Conservation (phyloP, 192 early-diverging fungal genomes). For the Umbelopsis sp. region DNA sequence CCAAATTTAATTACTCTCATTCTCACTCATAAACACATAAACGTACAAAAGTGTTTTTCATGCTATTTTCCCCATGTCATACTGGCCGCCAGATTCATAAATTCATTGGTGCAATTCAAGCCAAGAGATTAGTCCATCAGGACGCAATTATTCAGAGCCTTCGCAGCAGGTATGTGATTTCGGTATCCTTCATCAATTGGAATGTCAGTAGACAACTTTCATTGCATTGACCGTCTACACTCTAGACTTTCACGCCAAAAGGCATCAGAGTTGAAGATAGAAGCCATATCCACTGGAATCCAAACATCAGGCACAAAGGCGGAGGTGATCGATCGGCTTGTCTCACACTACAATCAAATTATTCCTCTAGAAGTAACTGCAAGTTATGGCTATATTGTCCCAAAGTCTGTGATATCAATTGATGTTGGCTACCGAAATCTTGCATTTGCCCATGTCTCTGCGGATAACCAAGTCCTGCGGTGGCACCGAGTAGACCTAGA, state of each 20-base stretch:
- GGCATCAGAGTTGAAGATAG: neutral
- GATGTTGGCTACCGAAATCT: conserved; percentile 56
- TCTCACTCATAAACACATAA: too few relatives aligned
- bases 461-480: conserved; percentile 31
- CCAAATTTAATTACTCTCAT: too few relatives aligned
- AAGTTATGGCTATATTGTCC: neutral
- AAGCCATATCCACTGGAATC: conserved; percentile 15
- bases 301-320: conserved; percentile 17
- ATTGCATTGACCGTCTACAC: neutral
- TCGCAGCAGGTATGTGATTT: neutral
- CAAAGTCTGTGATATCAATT: conserved; percentile 43
- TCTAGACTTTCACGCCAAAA: conserved; percentile 1
- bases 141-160: neutral
- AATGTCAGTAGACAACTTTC: too few relatives aligned
- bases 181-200: too few relatives aligned
- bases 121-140: neutral
- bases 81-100: neutral
- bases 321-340: conserved; percentile 6
- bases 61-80: neutral
- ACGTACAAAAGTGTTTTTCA: neutral
- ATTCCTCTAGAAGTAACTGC: neutral
- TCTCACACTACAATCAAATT: neutral
- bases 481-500: conserved; percentile 48
- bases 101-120: too few relatives aligned
- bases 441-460: conserved; percentile 46